A percentile compares a stretch with the other conserved stretches of the same genome.
These are phyloP conservation scores for Phyllosticta citriasiana DNA, from an alignment of 2,329 filamentous ascomycete genomes.

Conservation along the genomic window DNA sequence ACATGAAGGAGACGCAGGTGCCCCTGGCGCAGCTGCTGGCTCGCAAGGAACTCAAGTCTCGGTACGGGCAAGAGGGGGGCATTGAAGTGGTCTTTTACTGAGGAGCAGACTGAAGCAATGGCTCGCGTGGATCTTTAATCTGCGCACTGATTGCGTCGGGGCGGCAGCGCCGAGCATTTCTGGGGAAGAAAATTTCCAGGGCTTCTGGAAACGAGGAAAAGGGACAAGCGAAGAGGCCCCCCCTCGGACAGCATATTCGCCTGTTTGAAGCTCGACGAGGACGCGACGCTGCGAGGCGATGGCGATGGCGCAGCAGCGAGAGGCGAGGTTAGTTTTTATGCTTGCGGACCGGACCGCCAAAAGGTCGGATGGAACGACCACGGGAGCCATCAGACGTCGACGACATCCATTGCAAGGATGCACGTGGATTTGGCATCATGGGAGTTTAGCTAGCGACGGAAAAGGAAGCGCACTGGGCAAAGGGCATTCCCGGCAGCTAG, in stretches of 20 bases:
- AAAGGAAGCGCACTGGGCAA: neutral
- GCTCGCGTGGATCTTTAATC: neutral
- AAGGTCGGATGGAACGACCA: neutral
- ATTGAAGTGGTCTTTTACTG: conserved; percentile 12
- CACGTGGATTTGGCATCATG: neutral
- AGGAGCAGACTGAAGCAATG: neutral
- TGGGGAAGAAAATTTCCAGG: neutral
- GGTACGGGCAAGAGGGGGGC: conserved; percentile 41
- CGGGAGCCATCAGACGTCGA: neutral
- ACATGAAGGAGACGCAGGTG: conserved; percentile 88
- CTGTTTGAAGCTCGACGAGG: neutral
- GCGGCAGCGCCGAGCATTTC: neutral
- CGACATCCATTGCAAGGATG: neutral
- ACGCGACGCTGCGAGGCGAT: neutral
- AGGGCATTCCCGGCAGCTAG: neutral
- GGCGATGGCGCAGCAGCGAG: neutral
- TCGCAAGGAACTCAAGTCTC: conserved; percentile 58
- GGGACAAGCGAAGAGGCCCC: neutral
- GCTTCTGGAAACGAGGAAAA: neutral
- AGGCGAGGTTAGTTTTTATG: neutral
- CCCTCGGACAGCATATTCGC: too few species aligned
- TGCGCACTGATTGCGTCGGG: neutral
- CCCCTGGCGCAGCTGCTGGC: conserved; percentile 68
- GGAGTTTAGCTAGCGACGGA: neutral
- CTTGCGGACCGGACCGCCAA: neutral